A percentile compares a stretch with the other conserved stretches of the same genome.
These are phyloP conservation scores for Cryptococcus jaspeensis DNA, from an alignment of 1,284 basidiomycete species.

Conservation along the genomic window DNA sequence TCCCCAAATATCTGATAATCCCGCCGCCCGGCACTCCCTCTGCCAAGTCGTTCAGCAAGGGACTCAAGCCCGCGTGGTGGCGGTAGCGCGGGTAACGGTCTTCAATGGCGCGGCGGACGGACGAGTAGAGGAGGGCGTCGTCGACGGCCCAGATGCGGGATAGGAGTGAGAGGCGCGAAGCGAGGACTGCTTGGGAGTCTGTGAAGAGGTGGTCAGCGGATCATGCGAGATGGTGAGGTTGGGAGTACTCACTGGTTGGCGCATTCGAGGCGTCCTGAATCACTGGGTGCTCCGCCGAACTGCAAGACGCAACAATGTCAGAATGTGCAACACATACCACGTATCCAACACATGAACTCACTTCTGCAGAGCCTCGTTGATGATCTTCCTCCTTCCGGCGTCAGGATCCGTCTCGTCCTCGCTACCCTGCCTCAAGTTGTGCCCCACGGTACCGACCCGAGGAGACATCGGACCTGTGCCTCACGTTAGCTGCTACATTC, in stretches of 20 bases:
- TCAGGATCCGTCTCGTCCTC: slow-evolving; percentile 22
- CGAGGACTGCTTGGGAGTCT: slow-evolving; percentile 7
- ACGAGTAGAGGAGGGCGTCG: slow-evolving; percentile 44
- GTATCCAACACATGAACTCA: background rate
- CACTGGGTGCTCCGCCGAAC: background rate
- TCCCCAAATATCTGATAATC: slow-evolving; percentile 28
- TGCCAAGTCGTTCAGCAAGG: slow-evolving; percentile 27
- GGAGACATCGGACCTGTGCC: slow-evolving; percentile 28
- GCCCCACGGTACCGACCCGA: slow-evolving; percentile 8
- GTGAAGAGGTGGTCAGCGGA: background rate
- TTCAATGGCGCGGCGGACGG: slow-evolving; percentile 42
- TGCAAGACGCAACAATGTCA: background rate
- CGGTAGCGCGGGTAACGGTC: slow-evolving; percentile 38
- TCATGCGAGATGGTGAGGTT: background rate
- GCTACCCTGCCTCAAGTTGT: slow-evolving; percentile 20
- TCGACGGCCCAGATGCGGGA: slow-evolving; percentile 43
- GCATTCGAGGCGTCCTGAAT: background rate
- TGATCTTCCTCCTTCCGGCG: slow-evolving; percentile 3
- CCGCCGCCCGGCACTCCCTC: slow-evolving; percentile 29
- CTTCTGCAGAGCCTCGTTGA: slow-evolving; percentile 10
- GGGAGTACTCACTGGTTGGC: background rate
- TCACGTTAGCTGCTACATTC: background rate
- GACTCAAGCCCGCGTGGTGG: slow-evolving; percentile 39
- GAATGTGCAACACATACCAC: too few species aligned
- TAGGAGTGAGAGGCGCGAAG: slow-evolving; percentile 28